Evolutionary conservation across 345 rosid genomes (phyloP), one percentile per base, ranked within the genome.

Genomic region (Syzygium aromaticum): DNA sequence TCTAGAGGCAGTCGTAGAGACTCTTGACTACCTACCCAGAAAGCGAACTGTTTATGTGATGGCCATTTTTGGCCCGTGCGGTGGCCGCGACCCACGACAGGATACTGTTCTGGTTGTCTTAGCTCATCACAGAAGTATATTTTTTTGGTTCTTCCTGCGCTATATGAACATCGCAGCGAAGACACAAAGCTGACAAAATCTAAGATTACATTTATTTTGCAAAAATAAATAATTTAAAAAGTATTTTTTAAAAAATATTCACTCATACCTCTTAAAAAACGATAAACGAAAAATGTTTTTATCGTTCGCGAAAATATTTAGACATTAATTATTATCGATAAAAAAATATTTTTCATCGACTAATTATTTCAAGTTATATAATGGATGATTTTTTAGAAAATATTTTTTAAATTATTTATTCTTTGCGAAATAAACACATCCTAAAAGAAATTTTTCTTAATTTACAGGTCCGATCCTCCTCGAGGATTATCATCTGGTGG

Each of bases 401-500:
- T 43, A 43, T 43, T 43, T 43, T 43, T 43, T 1, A 5, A 7
- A 43, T 43, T 6, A 43, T 43, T 43, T 4, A 6, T 43, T 43
- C 43, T 6, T 43, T 1, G 46, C 46, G 7, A 43, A 43, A 43
- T 43, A 43, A 43, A 43, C 46, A 1, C 46, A 5, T 5, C 28
- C 49, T 82, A 21, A 53, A 33, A 52, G 49, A 38, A 84, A 7
- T 33, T 33, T 22, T 51, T 8, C 57, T 17, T 11, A 9, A 59
- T 89, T 85, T 78, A 27, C 89, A 98, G 99, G 99, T 91, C 99
- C 99, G 8, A 91, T 98, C 87, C 97, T 98, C 86, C 94, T 96
- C 10, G 99, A 98, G 96, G 99, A 98, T 93, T 98, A 96, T 86
- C 99, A 98, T 92, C 88, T 98, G 88, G 90, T 98, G 59, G 99